Evolutionary conservation across 345 rosid species (phyloP).

Genomic region (rapeseed (Brassica napus)): DNA sequence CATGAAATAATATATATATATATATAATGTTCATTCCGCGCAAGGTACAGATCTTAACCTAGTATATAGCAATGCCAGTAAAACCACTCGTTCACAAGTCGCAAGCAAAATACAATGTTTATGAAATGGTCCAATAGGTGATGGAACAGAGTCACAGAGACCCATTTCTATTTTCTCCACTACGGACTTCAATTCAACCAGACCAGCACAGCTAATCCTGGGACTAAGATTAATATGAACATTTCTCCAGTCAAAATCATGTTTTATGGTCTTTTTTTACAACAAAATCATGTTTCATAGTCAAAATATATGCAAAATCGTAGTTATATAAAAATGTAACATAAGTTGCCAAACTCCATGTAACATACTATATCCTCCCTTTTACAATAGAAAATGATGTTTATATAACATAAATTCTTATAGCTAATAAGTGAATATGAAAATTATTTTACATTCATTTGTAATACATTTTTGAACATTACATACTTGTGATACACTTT

Average conservation of each 20-base stretch:
- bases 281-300: background rate
- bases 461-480: background rate
- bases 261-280: background rate
- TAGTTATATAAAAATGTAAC: background rate
- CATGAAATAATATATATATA: no score
- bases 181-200: background rate
- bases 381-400: background rate
- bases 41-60: no score
- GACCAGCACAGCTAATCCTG: background rate
- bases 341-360: background rate
- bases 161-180: background rate
- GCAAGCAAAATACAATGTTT: background rate
- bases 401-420: background rate
- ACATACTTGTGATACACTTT: slow-evolving; percentile 7
- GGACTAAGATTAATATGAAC: background rate
- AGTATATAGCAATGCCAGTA: background rate
- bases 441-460: background rate
- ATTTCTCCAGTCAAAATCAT: background rate
- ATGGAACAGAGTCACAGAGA: background rate
- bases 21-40: no score
- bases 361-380: background rate
- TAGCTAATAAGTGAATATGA: background rate
- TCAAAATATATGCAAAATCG: background rate
- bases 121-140: background rate
- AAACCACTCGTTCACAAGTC: background rate